Evolutionary conservation across 768 basidiomycete species (phyloP), one percentile per base, ranked within the genome.

Genomic region (Tremella yokohamensis): DNA sequence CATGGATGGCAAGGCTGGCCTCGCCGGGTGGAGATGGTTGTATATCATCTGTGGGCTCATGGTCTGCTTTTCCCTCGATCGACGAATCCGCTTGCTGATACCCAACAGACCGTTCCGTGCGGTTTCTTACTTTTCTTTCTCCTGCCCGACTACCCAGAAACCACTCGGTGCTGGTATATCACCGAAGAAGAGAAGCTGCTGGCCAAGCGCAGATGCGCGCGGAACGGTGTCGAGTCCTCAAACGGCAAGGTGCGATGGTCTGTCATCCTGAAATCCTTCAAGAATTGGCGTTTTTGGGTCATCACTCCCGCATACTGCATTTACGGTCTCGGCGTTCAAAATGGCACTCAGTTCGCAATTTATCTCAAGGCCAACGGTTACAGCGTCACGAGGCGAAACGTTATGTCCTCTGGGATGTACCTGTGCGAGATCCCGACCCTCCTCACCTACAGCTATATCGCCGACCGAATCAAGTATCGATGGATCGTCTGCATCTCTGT

Each of bases 21-120:
- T 67, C 9, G 60, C 59, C 15, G 62, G 63, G 1, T 67, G 66
- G 66, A 24, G 66, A 52, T 67, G 66, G 66, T 25, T 66, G 13
- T 66, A 63, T 25, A 60, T 63, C 39, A 52, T 61, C 59, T 60
- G 59, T 16, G 56, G 58, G 16, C 39, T 40, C 39, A 59, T 59
- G 53, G 62, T 63, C 34, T 45, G 62, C 24, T 25, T 6, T 49
- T 8, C n/a, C 15, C 20, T 52, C 12, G 45, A 16, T 8, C 20
- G 8, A n/a, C 8, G 25, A 22, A 12, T 6, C 25, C 38, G 37
- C 38, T 29, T 26, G 22, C 42, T 16, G 19, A 40, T 42, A 18
- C 2, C 2, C 22, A 4, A 2, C 22, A 61, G 61, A 38, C 44
- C 16, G 15, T 63, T 25, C 62, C 62, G 13, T 44, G 52, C 25